Evolutionary conservation across 2,329 filamentous ascomycete genomes (phyloP).

Genomic region (Fusarium floridanum): DNA sequence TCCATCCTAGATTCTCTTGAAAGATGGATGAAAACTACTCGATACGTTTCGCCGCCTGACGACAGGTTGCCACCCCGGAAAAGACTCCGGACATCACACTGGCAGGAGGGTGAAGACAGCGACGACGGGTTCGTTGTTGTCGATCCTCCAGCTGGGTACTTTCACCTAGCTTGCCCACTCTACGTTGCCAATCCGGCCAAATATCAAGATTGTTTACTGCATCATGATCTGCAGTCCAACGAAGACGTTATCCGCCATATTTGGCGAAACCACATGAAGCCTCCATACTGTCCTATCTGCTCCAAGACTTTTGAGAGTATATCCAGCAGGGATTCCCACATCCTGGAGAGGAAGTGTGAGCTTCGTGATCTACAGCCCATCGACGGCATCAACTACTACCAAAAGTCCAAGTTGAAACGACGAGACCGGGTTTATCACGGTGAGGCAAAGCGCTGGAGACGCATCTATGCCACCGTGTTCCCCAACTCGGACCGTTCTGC

Average conservation of each 20-base stretch:
- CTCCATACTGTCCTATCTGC: not conserved
- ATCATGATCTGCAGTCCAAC: not conserved
- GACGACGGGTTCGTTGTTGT: not conserved
- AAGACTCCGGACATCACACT: not conserved
- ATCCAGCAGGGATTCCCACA: not conserved
- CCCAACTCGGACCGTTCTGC: not conserved
- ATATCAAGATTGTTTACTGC: not conserved
- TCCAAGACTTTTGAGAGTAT: not conserved
- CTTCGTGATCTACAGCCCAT: not conserved
- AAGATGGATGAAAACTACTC: not conserved
- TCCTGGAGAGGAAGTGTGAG: not conserved
- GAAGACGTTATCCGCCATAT: not conserved
- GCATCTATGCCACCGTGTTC: not conserved
- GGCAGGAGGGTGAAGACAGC: not conserved
- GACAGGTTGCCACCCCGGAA: slow-evolving; percentile 11
- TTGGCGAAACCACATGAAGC: not conserved
- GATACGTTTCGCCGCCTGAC: slow-evolving; percentile 6
- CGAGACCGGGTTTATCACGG: not conserved
- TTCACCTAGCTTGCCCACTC: not conserved
- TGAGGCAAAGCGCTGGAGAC: not conserved
- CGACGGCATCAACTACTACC: not conserved
- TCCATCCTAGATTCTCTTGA: not conserved
- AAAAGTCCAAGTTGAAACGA: not conserved
- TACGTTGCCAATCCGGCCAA: not conserved
- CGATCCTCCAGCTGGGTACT: not conserved